phyloP scores from a whole-genome alignment of 805 yeast genomes.

The Saccharomycopsis sp. region DNA sequence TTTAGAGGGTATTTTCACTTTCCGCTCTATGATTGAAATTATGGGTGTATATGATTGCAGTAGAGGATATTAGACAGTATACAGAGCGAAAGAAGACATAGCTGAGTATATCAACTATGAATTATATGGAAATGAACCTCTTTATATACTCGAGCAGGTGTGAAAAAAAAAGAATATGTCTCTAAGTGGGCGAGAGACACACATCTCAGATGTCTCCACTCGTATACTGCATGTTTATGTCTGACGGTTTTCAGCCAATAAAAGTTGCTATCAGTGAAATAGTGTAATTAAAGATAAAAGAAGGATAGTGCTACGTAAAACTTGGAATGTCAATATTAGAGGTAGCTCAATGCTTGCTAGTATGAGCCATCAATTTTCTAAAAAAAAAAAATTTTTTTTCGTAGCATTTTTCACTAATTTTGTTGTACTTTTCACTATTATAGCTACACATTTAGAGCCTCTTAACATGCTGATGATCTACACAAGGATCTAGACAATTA shows the following conservation, averaged over 20 bases:
- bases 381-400: neutral
- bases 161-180: neutral
- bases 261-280: neutral
- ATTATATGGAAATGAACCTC: neutral
- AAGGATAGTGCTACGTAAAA: neutral
- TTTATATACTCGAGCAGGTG: neutral
- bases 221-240: neutral
- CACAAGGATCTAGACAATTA: neutral
- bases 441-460: no score
- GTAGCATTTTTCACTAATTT: neutral
- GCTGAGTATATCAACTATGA: no score
- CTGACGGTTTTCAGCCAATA: no score
- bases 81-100: no score
- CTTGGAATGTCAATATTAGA: neutral
- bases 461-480: neutral
- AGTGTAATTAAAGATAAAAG: neutral
- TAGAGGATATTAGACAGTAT: no score
- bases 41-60: neutral
- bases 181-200: neutral
- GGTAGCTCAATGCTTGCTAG: neutral
- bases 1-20: neutral
- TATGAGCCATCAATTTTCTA: no score
- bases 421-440: no score
- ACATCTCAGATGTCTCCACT: neutral
- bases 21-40: neutral